Percentiles rank a stretch among this genome's conserved stretches.
These are phyloP conservation scores for Suillus brevipes DNA, from an alignment of 768 basidiomycete species.

Conservation along the genomic window DNA sequence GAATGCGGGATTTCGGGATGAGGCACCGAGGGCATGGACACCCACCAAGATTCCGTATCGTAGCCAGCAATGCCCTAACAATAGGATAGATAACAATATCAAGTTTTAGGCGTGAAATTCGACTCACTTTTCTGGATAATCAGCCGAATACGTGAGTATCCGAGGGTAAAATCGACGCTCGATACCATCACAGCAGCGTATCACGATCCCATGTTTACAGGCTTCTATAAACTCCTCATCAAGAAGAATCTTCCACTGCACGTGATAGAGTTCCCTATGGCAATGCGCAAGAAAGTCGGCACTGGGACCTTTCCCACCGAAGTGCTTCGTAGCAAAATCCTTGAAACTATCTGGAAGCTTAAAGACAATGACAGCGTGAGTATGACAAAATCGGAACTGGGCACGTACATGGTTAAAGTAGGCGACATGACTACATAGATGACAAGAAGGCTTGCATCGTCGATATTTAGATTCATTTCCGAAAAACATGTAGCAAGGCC, in stretches of 20 bases:
- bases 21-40: conserved; percentile 33
- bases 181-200: conserved; percentile 15
- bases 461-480: conserved; percentile 25
- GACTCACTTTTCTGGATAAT: conserved; percentile 38
- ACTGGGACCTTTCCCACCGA: conserved; percentile 4
- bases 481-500: conserved; percentile 27
- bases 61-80: conserved; percentile 23
- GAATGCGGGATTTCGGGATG: conserved; percentile 15
- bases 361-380: not conserved
- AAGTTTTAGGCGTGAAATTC: too few relatives aligned
- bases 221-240: too few relatives aligned
- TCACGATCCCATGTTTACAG: conserved; percentile 9
- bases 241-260: too few relatives aligned
- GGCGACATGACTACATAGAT: conserved; percentile 12
- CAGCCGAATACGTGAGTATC: conserved; percentile 32
- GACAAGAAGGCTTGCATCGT: conserved; percentile 17
- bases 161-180: conserved; percentile 20
- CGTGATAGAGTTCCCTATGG: too few relatives aligned
- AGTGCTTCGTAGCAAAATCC: conserved; percentile 13
- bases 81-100: not conserved
- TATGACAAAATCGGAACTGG: not conserved
- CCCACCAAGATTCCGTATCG: conserved; percentile 21
- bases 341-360: conserved; percentile 19
- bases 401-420: conserved; percentile 13
- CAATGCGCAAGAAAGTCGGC: not conserved